phyloP scores from a whole-genome alignment of 106 monocot species.

The Dioscorea zingiberensis region DNA sequence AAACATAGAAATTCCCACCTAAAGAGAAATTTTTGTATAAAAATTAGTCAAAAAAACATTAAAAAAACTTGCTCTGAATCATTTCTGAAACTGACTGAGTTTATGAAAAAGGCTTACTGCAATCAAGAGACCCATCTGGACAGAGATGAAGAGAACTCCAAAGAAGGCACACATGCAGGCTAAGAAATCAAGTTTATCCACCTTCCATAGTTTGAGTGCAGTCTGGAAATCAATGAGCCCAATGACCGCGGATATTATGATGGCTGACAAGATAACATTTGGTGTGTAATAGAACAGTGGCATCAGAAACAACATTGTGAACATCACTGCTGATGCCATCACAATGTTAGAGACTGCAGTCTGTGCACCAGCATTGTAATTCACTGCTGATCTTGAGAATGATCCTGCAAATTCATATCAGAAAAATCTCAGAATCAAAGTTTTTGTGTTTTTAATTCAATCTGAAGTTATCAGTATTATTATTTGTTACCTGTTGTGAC shows the following conservation, averaged over 20 bases:
- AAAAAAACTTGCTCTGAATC: no score
- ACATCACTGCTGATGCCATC: constrained; percentile 65
- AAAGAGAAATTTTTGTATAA: constrained; percentile 1
- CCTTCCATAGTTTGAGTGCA: constrained; percentile 53
- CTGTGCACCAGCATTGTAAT: constrained; percentile 62
- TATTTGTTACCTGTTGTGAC: constrained; percentile 70
- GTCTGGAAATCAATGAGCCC: constrained; percentile 48
- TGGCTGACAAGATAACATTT: constrained; percentile 49
- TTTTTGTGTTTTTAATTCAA: not conserved
- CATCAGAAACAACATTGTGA: constrained; percentile 74
- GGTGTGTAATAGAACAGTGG: constrained; percentile 76
- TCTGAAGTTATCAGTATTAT: not conserved
- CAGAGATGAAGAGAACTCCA: constrained; percentile 72
- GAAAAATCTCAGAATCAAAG: not conserved
- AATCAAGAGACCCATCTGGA: constrained; percentile 59
- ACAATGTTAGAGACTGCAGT: constrained; percentile 70
- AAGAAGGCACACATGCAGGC: constrained; percentile 62
- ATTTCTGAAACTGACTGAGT: no score
- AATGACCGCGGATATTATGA: constrained; percentile 5
- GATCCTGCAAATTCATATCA: constrained; percentile 22
- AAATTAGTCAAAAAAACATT: no score
- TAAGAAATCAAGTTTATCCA: constrained; percentile 73
- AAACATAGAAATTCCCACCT: constrained; percentile 55
- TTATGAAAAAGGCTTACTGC: constrained; percentile 30
- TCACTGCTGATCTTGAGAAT: constrained; percentile 62